Percentiles rank a stretch among this genome's conserved stretches.
phyloP scores from a whole-genome alignment of 805 yeast genomes.

The Candida taoyuanica region DNA sequence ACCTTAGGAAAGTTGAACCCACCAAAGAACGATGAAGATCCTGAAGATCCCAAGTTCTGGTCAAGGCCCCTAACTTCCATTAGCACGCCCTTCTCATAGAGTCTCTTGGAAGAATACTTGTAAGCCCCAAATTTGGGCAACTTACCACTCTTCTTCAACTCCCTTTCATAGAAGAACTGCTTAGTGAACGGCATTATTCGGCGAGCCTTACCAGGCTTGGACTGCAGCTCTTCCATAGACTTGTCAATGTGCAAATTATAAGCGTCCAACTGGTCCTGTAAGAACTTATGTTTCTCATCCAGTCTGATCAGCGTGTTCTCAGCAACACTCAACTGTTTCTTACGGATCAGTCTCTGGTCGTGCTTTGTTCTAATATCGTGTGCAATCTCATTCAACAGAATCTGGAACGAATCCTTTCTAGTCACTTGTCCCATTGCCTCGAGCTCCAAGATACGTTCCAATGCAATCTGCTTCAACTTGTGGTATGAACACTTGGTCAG shows the following conservation, averaged over 20 bases:
- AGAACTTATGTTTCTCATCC: conserved; percentile 40
- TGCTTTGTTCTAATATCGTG: conserved; percentile 62
- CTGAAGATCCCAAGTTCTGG: conserved; percentile 32
- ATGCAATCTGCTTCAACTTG: conserved; percentile 69
- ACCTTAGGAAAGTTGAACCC: conserved; percentile 59
- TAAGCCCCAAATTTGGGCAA: conserved; percentile 73
- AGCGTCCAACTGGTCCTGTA: conserved; percentile 37
- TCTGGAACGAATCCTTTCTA: conserved; percentile 71
- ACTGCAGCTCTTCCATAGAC: conserved; percentile 46
- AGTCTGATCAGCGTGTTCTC: conserved; percentile 40
- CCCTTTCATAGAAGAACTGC: conserved; percentile 72
- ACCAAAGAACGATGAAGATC: conserved; percentile 31
- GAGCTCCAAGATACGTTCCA: conserved; percentile 71
- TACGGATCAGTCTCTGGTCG: conserved; percentile 43
- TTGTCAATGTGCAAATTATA: conserved; percentile 46
- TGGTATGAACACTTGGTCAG: conserved; percentile 52
- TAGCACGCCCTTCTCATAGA: conserved; percentile 69
- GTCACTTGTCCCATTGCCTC: conserved; percentile 63
- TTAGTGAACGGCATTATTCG: conserved; percentile 55
- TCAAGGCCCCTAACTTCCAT: conserved; percentile 53
- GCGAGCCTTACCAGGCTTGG: conserved; percentile 28
- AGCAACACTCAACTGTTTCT: conserved; percentile 41
- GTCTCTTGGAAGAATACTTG: conserved; percentile 69
- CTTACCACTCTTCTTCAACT: conserved; percentile 59
- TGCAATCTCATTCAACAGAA: conserved; percentile 76